Conservation (phyloP, 2,329 filamentous ascomycete species). For the Rhynchosporium graminicola region DNA sequence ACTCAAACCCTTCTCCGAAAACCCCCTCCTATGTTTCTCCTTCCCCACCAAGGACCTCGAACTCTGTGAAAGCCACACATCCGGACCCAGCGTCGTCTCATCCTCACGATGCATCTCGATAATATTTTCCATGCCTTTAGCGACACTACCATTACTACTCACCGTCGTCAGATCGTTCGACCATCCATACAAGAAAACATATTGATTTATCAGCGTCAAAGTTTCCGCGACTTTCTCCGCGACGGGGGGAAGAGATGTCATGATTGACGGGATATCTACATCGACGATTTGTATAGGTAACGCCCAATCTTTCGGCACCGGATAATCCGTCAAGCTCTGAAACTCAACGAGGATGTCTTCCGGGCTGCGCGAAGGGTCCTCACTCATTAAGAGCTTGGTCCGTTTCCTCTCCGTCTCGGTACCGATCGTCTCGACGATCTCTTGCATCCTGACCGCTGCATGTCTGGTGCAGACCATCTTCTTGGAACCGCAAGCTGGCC, state of each 20-base stretch:
- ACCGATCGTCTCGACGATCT: slow-evolving; percentile 63
- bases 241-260: slow-evolving; percentile 48
- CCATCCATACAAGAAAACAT: slow-evolving; percentile 73
- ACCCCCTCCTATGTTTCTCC: slow-evolving; percentile 47
- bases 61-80: slow-evolving; percentile 65
- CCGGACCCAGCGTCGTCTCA: slow-evolving; percentile 56
- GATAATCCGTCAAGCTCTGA: slow-evolving; percentile 53
- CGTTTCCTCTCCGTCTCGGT: slow-evolving; percentile 58
- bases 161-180: slow-evolving; percentile 58
- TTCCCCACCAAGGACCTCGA: slow-evolving; percentile 68
- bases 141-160: slow-evolving; percentile 65
- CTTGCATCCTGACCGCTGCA: slow-evolving; percentile 62
- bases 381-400: slow-evolving; percentile 55
- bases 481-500: slow-evolving; percentile 57
- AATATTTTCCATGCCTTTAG: slow-evolving; percentile 59
- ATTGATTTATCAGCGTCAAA: slow-evolving; percentile 61
- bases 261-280: slow-evolving; percentile 44
- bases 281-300: slow-evolving; percentile 59
- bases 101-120: slow-evolving; percentile 53
- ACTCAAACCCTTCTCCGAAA: slow-evolving; percentile 6
- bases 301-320: slow-evolving; percentile 53
- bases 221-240: slow-evolving; percentile 47
- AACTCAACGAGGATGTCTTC: slow-evolving; percentile 40
- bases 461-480: slow-evolving; percentile 62
- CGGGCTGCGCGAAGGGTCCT: slow-evolving; percentile 28